Conservation (phyloP, 306 rosid species). For the Rosa chinensis region DNA sequence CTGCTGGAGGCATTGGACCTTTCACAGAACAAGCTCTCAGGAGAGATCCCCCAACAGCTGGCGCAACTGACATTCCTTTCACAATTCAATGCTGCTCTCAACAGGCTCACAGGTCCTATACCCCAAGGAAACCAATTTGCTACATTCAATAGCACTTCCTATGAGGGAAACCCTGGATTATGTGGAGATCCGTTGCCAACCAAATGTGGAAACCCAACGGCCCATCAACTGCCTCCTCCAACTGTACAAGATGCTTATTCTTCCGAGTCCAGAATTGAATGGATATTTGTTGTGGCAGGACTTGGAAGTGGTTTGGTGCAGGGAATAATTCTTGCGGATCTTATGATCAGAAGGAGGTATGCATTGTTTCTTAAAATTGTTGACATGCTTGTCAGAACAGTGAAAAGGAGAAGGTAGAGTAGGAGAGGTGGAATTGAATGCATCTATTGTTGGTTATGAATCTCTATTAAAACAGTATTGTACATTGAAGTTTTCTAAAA, state of each 20-base stretch:
- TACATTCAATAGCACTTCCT: not conserved
- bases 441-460: not conserved
- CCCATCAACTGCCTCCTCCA: not conserved
- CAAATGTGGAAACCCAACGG: not conserved
- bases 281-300: not conserved
- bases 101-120: not conserved
- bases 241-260: not conserved
- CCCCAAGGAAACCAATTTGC: not conserved
- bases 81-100: constrained; percentile 3
- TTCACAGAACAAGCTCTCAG: not conserved
- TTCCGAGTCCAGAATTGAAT: not conserved
- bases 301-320: not conserved
- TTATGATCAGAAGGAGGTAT: not conserved
- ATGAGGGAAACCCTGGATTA: constrained; percentile 9
- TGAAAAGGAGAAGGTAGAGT: not conserved
- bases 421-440: not conserved
- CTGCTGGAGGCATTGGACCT: not conserved
- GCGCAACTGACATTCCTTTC: not conserved
- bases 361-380: not conserved
- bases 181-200: constrained; percentile 1
- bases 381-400: not conserved
- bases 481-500: too few species aligned
- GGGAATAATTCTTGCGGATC: not conserved
- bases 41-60: not conserved
- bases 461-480: not conserved